Percentiles rank a stretch among this genome's conserved stretches.
phyloP scores from a whole-genome alignment of 2,329 filamentous ascomycete species.

The Cordyceps militaris region DNA sequence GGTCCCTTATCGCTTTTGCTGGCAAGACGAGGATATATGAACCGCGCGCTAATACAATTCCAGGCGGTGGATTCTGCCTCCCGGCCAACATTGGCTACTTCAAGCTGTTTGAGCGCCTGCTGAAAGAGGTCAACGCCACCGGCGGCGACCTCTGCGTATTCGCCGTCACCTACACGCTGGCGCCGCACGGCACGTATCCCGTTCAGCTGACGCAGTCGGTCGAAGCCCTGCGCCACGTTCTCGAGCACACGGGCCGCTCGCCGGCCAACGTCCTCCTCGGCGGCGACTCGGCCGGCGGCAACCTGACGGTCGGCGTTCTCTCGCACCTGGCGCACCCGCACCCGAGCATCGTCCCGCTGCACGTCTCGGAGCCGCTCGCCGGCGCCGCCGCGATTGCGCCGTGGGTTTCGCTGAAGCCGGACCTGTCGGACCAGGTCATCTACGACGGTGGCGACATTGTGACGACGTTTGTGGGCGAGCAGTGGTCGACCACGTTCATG shows the following conservation, averaged over 20 bases:
- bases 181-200: constrained; percentile 17
- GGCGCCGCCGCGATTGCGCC: constrained; percentile 16
- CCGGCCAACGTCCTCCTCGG: constrained; percentile 16
- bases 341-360: constrained; percentile 16
- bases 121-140: constrained; percentile 12
- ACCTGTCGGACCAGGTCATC: constrained; percentile 8
- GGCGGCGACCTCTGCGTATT: constrained; percentile 18
- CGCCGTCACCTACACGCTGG: constrained; percentile 17
- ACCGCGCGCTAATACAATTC: neutral
- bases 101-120: constrained; percentile 15
- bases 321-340: constrained; percentile 19
- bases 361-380: constrained; percentile 14
- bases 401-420: constrained; percentile 17
- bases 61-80: constrained; percentile 19
- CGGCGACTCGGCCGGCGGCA: constrained; percentile 20
- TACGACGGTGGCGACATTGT: constrained; percentile 18
- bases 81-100: constrained; percentile 19
- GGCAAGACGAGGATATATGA: neutral
- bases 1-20: neutral
- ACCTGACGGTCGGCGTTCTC: constrained; percentile 18
- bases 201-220: constrained; percentile 19
- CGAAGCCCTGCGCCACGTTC: constrained; percentile 16
- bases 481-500: constrained; percentile 15
- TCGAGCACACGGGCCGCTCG: constrained; percentile 11
- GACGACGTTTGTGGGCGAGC: constrained; percentile 12